A percentile compares a stretch with the other conserved stretches of the same genome.
Evolutionary conservation across 208 protist genomes (phyloP).

Genomic region (Borovskyia barvae): DNA sequence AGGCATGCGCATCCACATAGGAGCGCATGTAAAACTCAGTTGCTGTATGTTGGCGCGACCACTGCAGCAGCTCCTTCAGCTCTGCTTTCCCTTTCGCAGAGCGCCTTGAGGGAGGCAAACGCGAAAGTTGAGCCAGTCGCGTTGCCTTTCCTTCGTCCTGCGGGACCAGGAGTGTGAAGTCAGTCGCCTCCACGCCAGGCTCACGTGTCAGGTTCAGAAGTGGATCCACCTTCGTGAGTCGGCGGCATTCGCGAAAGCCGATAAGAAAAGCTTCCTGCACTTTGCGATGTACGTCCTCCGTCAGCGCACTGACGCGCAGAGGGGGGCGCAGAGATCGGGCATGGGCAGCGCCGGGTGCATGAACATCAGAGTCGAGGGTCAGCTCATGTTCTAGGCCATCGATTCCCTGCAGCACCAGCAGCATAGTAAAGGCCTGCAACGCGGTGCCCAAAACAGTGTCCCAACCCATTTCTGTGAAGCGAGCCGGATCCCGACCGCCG

Average conservation of each 20-base stretch:
- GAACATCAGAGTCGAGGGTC: not conserved
- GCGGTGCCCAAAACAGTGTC: conserved; percentile 61
- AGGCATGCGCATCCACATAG: conserved; percentile 68
- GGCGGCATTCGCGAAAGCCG: conserved; percentile 55
- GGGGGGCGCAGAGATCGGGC: not conserved
- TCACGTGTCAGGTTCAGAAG: conserved; percentile 30
- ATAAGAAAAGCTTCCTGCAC: conserved; percentile 39
- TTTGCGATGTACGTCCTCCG: conserved; percentile 11
- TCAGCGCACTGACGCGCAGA: not conserved
- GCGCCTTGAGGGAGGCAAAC: conserved; percentile 46
- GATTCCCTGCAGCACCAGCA: conserved; percentile 54
- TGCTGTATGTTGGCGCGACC: conserved; percentile 26
- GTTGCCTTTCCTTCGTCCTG: conserved; percentile 46
- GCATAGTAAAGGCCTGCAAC: conserved; percentile 55
- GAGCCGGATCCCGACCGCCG: conserved; percentile 51
- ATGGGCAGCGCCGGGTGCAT: not conserved
- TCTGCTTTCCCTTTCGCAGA: conserved; percentile 29
- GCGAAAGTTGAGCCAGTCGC: conserved; percentile 61
- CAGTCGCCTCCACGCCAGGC: conserved; percentile 51
- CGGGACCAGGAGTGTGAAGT: conserved; percentile 52
- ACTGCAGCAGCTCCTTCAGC: conserved; percentile 41
- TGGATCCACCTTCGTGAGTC: conserved; percentile 38
- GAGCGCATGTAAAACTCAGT: conserved; percentile 55
- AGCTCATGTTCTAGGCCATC: conserved; percentile 18
- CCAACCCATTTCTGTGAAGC: conserved; percentile 58